Conservation (phyloP, 306 rosid species). For the Citrullus mucosospermus region DNA sequence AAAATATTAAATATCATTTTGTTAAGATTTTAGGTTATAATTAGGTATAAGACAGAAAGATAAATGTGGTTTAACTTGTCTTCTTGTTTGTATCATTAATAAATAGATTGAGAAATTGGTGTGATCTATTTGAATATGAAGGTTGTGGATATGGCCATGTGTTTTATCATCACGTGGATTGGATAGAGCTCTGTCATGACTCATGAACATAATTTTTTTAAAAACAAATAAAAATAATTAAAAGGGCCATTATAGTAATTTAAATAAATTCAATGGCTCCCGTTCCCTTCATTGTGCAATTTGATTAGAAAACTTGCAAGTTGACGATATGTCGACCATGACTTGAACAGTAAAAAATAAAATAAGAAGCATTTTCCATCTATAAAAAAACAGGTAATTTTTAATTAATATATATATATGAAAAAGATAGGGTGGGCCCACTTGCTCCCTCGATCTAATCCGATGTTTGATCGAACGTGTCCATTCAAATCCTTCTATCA, state of each 20-base stretch:
- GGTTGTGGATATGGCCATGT: neutral
- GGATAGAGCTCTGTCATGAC: neutral
- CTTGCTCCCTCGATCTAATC: neutral
- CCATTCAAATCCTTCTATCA: neutral
- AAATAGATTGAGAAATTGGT: neutral
- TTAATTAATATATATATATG: neutral
- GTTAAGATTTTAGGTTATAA: too few relatives aligned
- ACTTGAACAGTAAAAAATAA: neutral
- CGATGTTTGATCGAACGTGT: neutral
- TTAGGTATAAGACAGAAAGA: neutral
- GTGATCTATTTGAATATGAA: neutral
- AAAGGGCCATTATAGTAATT: neutral
- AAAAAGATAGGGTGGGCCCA: neutral
- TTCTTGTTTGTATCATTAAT: neutral
- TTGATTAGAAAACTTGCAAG: neutral
- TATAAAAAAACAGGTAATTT: too few relatives aligned
- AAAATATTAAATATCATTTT: too few relatives aligned
- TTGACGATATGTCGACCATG: conserved; percentile 1
- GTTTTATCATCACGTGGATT: neutral
- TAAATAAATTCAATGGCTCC: neutral
- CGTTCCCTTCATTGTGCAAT: neutral
- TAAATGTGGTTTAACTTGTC: neutral
- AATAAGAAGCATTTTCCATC: neutral
- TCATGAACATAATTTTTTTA: neutral
- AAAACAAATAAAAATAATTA: neutral